A percentile compares a stretch with the other conserved stretches of the same genome.
Evolutionary conservation across 1,139 yeast genomes (phyloP).

Genomic region (Debaryomycetaceae sp.): DNA sequence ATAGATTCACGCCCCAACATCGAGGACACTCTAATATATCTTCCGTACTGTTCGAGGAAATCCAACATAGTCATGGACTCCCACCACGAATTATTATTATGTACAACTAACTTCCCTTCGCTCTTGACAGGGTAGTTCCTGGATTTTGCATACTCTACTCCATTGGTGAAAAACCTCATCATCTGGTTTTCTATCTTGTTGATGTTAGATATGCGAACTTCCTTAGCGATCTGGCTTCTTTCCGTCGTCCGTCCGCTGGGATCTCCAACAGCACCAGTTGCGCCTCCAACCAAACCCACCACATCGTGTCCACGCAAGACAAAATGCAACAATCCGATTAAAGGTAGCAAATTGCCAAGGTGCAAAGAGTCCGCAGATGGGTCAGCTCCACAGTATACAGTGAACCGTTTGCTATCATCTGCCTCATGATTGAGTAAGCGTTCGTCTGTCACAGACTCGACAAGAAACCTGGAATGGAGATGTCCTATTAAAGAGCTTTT

Average conservation of each 20-base stretch:
- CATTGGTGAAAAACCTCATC: constrained; percentile 54
- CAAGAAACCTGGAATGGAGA: constrained; percentile 43
- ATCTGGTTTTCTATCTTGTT: constrained; percentile 60
- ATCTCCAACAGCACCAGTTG: constrained; percentile 95
- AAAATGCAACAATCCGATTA: constrained; percentile 82
- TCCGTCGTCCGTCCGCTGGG: constrained; percentile 90
- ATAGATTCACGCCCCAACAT: constrained; percentile 92
- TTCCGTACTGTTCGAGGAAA: constrained; percentile 75
- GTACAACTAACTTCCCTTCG: constrained; percentile 40
- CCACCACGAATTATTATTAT: constrained; percentile 88
- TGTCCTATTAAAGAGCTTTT: constrained; percentile 42
- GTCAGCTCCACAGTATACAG: constrained; percentile 92
- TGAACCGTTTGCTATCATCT: constrained; percentile 34
- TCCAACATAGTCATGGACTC: constrained; percentile 66
- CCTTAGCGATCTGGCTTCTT: constrained; percentile 53
- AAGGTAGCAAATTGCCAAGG: constrained; percentile 83
- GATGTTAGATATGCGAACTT: constrained; percentile 59
- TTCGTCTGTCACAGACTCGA: constrained; percentile 49
- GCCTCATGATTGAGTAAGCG: constrained; percentile 38
- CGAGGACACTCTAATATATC: constrained; percentile 73
- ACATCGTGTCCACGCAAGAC: constrained; percentile 79
- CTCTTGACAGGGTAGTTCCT: constrained; percentile 44
- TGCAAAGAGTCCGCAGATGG: constrained; percentile 91
- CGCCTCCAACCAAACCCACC: constrained; percentile 91
- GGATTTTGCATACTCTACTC: constrained; percentile 56